A percentile compares a stretch with the other conserved stretches of the same genome.
Evolutionary conservation across 2,329 filamentous ascomycete genomes (phyloP).

Genomic region (Calonectria pseudoturangicola): DNA sequence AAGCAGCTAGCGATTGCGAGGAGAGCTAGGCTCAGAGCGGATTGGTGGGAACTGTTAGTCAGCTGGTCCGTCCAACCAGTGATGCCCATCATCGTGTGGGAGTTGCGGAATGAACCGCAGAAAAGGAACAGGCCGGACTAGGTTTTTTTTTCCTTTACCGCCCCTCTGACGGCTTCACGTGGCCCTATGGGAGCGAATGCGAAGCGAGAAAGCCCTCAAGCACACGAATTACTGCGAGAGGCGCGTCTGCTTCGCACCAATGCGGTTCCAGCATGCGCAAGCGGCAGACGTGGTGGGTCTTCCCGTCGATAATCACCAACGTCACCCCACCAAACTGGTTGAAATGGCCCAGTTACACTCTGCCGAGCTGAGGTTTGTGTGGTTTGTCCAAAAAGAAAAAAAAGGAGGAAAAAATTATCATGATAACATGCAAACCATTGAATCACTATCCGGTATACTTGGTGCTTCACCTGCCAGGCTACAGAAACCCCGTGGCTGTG

Average conservation of each 20-base stretch:
- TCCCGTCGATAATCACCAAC: constrained; percentile 22
- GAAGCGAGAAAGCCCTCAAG: neutral
- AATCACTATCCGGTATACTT: neutral
- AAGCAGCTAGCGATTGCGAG: constrained; percentile 29
- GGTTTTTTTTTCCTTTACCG: neutral
- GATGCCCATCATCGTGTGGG: neutral
- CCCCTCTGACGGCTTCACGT: constrained; percentile 15
- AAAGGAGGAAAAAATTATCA: neutral
- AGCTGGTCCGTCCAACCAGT: constrained; percentile 9
- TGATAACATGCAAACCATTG: neutral
- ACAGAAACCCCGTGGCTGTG: neutral
- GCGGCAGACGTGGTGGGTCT: constrained; percentile 22
- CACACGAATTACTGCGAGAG: constrained; percentile 1
- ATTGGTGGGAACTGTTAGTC: constrained; percentile 11
- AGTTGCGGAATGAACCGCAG: constrained; percentile 24
- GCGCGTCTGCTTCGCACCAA: constrained; percentile 9
- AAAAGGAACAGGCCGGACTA: neutral
- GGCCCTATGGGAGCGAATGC: constrained; percentile 13
- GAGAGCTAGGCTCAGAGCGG: constrained; percentile 12
- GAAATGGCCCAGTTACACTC: constrained; percentile 13
- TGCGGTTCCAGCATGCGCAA: constrained; percentile 8
- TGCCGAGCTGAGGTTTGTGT: constrained; percentile 1
- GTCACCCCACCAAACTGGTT: constrained; percentile 1
- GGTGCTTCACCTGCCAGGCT: neutral
- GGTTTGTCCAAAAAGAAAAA: neutral